phyloP scores from a whole-genome alignment of 192 early-diverging fungal genomes.

The Coemansia sp. region DNA sequence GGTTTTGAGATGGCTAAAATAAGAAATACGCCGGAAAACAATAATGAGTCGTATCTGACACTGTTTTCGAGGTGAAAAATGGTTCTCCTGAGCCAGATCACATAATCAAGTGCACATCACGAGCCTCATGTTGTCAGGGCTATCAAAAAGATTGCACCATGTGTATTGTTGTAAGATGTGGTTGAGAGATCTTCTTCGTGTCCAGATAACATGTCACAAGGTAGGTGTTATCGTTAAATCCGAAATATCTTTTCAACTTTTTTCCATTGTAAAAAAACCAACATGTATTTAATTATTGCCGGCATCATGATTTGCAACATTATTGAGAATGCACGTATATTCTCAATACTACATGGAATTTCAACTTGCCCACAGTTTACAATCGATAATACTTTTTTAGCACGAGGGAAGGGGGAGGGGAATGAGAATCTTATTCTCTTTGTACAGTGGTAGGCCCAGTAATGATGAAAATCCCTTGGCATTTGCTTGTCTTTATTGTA shows the following conservation, averaged over 20 bases:
- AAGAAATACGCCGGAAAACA: background rate
- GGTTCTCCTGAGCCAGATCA: background rate
- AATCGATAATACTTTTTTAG: background rate
- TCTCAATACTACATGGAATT: background rate
- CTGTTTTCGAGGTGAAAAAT: background rate
- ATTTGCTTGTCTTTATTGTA: background rate
- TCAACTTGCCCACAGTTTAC: background rate
- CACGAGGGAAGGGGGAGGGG: no score
- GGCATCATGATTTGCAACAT: background rate
- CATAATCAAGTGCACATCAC: background rate
- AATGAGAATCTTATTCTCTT: background rate
- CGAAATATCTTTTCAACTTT: background rate
- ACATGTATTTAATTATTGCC: slow-evolving; percentile 1
- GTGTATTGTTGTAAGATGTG: background rate
- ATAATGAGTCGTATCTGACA: background rate
- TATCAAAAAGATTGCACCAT: background rate
- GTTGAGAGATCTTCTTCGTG: background rate
- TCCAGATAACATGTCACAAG: background rate
- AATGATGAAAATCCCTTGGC: background rate
- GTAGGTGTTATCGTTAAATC: background rate
- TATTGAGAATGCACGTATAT: background rate
- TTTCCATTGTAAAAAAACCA: background rate
- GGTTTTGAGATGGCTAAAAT: background rate
- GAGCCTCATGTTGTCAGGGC: background rate
- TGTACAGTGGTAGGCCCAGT: background rate